Percentiles rank a stretch among this genome's conserved stretches.
phyloP scores from a whole-genome alignment of 169 alveolate genomes.

The Sarcocystis neurona region DNA sequence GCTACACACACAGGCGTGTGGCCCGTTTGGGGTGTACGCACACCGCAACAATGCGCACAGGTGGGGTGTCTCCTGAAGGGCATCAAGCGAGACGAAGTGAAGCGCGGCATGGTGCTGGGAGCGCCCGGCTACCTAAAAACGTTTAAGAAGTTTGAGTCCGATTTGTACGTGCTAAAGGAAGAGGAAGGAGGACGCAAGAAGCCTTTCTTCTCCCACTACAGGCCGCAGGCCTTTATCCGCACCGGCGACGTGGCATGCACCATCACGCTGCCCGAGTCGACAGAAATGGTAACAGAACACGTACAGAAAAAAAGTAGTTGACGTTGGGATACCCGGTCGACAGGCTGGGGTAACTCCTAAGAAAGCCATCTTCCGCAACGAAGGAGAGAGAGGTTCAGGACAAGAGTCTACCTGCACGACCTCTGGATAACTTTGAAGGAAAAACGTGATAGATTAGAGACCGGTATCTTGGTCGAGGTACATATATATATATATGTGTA shows the following conservation, averaged over 20 bases:
- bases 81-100: slow-evolving; percentile 65
- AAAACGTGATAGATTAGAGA: too few species aligned
- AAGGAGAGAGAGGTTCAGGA: too few species aligned
- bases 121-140: slow-evolving; percentile 84
- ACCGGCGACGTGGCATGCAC: slow-evolving; percentile 94
- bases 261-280: slow-evolving; percentile 83
- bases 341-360: too few species aligned
- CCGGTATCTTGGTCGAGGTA: too few species aligned
- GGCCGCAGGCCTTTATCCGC: slow-evolving; percentile 94
- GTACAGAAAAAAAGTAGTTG: background rate
- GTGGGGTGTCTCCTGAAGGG: slow-evolving; percentile 93
- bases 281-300: slow-evolving; percentile 78
- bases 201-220: slow-evolving; percentile 92
- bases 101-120: slow-evolving; percentile 87
- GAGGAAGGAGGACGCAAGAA: slow-evolving; percentile 96
- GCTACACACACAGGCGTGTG: too few species aligned
- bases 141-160: slow-evolving; percentile 81
- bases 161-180: slow-evolving; percentile 89
- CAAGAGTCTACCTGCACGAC: too few species aligned
- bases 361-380: too few species aligned
- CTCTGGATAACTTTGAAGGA: too few species aligned
- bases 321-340: too few species aligned
- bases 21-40: too few species aligned
- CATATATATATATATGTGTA: too few species aligned
- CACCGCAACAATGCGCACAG: slow-evolving; percentile 13